A percentile compares a stretch with the other conserved stretches of the same genome.
Conservation (phyloP, 2,329 filamentous ascomycete species). For the Hymenoscyphus fructigenus region DNA sequence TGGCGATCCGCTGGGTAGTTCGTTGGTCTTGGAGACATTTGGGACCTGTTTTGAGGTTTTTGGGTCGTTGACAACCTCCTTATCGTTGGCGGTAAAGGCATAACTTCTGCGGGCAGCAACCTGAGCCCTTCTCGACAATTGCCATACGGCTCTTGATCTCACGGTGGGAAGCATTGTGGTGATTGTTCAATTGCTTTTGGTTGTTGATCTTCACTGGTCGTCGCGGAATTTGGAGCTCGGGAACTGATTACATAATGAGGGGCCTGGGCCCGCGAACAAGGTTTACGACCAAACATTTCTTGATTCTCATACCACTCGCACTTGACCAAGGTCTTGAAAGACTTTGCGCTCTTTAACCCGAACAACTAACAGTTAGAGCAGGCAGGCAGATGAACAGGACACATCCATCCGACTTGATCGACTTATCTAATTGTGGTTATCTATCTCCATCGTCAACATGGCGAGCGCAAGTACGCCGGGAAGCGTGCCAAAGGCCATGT, state of each 20-base stretch:
- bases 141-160: conserved; percentile 41
- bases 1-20: conserved; percentile 49
- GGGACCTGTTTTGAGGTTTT: conserved; percentile 46
- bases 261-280: not conserved
- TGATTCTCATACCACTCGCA: not conserved
- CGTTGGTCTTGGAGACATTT: conserved; percentile 63
- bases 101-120: conserved; percentile 29
- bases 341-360: not conserved
- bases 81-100: conserved; percentile 52
- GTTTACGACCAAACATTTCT: conserved; percentile 11
- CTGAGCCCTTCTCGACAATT: conserved; percentile 38
- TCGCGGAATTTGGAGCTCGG: conserved; percentile 12
- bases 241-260: conserved; percentile 10
- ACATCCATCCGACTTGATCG: not conserved
- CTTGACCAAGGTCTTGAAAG: not conserved
- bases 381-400: not conserved
- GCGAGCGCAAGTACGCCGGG: conserved; percentile 26
- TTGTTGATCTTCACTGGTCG: conserved; percentile 5
- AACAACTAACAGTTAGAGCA: not conserved
- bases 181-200: conserved; percentile 29
- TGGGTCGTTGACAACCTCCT: conserved; percentile 39
- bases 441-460: conserved; percentile 26
- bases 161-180: conserved; percentile 45
- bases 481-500: conserved; percentile 67
- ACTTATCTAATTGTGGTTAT: not conserved